Base-by-base conservation (phyloP, 352 stramenopile species). In the Phytophthora palmivora region DNA sequence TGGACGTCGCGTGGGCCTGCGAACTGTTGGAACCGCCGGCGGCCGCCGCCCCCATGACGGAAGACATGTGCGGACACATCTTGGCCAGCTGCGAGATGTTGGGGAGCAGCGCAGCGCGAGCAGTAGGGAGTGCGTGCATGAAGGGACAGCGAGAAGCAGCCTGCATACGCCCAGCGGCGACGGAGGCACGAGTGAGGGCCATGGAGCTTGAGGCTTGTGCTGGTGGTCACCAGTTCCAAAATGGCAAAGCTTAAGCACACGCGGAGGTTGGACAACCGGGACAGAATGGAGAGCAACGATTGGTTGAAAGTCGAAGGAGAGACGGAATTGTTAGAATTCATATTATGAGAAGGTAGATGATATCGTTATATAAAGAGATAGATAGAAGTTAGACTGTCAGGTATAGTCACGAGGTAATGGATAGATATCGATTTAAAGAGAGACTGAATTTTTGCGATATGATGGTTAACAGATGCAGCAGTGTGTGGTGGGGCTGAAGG, bases 1-100 rank as follows among this genome's bases (percentile, higher is more conserved):
- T 74, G 15, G 73, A 74, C 21, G 79, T 80, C 21, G 78, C 54
- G 58, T 91, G 83, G 48, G 82, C 81, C 66, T 92, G 82, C 34
- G 80, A 89, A 63, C 63, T 72, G 38, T 47, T 70, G 44, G 64
- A 63, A 52, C 77, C 75, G 28, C 79, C 78, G 0, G 69, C 73
- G 11, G 72, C 64, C 5, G 77, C 79, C 19, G 79, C 75, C 57
- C 74, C 78, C 84, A 95, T 94, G 48, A 92, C 58, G 16, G 73
- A 78, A 52, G 82, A 92, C 87, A 95, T 94, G 82, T 95, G 87
- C 58, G 87, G 87, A 41, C 87, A 95, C 43, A 95, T 76, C 66
- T 92, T 92, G 19, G 84, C 85, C 37, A 95, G 64, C 73, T 94
- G 84, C 53, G 84, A 74, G 70, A 94, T 93, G 74, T 95, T 95